These are phyloP conservation scores for Penicillium paneum DNA, from an alignment of 2,329 filamentous ascomycete genomes.

Conservation along the genomic window DNA sequence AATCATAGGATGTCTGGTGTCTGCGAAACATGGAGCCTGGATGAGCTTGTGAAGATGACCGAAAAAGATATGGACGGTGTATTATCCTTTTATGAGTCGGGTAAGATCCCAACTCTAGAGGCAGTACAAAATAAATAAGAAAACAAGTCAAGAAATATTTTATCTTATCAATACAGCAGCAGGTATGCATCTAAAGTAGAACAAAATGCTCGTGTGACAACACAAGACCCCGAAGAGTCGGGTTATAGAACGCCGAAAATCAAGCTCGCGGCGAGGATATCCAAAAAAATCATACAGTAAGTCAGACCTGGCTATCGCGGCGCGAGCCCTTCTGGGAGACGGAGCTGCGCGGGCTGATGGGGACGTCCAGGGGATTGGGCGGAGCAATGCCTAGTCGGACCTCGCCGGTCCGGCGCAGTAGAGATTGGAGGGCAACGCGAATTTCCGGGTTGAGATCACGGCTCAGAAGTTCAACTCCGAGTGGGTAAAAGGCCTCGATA, in stretches of 20 bases:
- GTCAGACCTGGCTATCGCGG: conserved; percentile 28
- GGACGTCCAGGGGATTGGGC: conserved; percentile 22
- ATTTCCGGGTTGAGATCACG: conserved; percentile 80
- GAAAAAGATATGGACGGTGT: conserved; percentile 81
- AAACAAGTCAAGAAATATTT: conserved; percentile 12
- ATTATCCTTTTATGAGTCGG: conserved; percentile 65
- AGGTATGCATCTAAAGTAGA: conserved; percentile 21
- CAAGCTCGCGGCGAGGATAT: conserved; percentile 24
- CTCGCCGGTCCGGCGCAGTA: conserved; percentile 82
- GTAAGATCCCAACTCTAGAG: conserved; percentile 38
- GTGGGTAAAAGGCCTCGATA: conserved; percentile 78
- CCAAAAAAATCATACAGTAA: conserved; percentile 27
- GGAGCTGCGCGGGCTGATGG: conserved; percentile 37
- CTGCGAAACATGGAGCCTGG: conserved; percentile 79
- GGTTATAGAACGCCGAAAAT: conserved; percentile 14
- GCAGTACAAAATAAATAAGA: conserved; percentile 28
- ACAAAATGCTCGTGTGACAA: conserved; percentile 15
- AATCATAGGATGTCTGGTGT: conserved; percentile 79
- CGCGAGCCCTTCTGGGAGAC: conserved; percentile 32
- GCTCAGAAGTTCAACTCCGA: conserved; percentile 75
- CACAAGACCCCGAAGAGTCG: conserved; percentile 18
- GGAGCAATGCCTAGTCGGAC: conserved; percentile 53
- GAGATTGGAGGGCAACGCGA: conserved; percentile 69
- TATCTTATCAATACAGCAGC: conserved; percentile 26
- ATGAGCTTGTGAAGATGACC: conserved; percentile 77